These are phyloP conservation scores for Sporothrix luriei DNA, from an alignment of 2,329 filamentous ascomycete species.

Conservation along the genomic window DNA sequence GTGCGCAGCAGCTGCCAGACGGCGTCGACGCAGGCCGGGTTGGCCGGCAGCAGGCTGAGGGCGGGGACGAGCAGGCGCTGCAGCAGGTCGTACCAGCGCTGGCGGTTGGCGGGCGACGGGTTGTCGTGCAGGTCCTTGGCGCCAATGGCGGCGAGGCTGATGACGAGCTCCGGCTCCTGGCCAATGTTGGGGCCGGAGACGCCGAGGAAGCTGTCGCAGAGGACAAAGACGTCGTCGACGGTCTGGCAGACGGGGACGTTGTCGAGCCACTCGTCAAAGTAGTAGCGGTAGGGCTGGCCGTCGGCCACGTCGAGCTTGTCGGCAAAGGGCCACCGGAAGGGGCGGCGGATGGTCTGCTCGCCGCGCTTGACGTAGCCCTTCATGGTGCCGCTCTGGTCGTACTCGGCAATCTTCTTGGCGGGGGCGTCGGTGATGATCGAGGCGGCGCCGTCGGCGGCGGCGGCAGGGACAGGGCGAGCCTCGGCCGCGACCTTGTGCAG, in stretches of 20 bases:
- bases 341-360: constrained; percentile 64
- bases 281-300: constrained; percentile 82
- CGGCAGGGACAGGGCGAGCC: constrained; percentile 45
- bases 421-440: constrained; percentile 42
- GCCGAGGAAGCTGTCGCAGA: constrained; percentile 83
- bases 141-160: constrained; percentile 85
- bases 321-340: constrained; percentile 79
- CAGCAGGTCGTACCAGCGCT: constrained; percentile 82
- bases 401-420: constrained; percentile 51
- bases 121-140: constrained; percentile 73
- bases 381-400: constrained; percentile 67
- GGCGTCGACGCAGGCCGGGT: constrained; percentile 81
- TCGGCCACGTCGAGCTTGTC: constrained; percentile 76
- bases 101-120: constrained; percentile 66
- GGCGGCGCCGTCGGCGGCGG: constrained; percentile 41
- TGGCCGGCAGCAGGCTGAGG: constrained; percentile 81
- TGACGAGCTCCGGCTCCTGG: constrained; percentile 73
- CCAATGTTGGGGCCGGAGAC: constrained; percentile 88
- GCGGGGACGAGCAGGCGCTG: constrained; percentile 84
- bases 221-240: constrained; percentile 85
- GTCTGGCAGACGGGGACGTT: constrained; percentile 89
- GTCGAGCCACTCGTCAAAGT: constrained; percentile 97
- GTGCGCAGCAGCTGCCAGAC: constrained; percentile 80
- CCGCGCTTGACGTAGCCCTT: constrained; percentile 69
- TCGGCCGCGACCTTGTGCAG: constrained; percentile 70